phyloP scores from a whole-genome alignment of 768 basidiomycete species.

The Pleurotus tuoliensis region DNA sequence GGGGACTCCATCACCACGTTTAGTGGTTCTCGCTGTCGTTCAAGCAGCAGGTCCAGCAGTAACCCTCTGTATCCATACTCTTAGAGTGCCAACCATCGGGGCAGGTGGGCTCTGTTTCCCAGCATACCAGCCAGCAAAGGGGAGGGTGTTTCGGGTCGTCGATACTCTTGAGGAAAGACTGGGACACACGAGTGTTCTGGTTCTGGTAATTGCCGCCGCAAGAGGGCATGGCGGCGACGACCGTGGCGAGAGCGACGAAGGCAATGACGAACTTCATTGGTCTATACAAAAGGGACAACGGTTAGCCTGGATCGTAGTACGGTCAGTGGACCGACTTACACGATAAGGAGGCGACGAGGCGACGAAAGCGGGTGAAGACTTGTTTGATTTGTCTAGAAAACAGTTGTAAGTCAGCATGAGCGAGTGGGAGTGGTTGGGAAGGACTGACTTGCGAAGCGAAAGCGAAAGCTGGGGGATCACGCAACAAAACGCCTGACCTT shows the following conservation, averaged over 20 bases:
- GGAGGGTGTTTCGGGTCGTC: background rate
- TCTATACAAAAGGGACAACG: background rate
- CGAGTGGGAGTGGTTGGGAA: background rate
- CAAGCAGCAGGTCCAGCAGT: slow-evolving; percentile 5
- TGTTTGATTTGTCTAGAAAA: background rate
- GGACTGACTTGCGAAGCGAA: background rate
- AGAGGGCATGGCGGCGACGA: background rate
- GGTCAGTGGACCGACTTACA: too few species aligned
- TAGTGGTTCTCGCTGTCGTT: background rate
- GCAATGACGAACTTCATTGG: slow-evolving; percentile 1
- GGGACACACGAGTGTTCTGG: background rate
- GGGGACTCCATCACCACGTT: background rate
- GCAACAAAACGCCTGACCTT: background rate
- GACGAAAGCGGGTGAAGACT: background rate
- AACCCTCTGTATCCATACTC: background rate
- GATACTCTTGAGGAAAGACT: background rate
- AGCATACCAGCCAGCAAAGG: slow-evolving; percentile 5
- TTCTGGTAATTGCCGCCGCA: background rate
- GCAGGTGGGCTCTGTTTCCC: background rate
- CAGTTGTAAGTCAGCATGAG: background rate
- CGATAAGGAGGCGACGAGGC: background rate
- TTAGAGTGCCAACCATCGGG: background rate
- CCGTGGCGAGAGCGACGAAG: slow-evolving; percentile 1
- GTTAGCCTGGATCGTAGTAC: background rate
- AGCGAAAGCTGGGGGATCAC: background rate